These are phyloP conservation scores for Debaryomyces psychrophilus DNA, from an alignment of 1,139 yeast genomes.

Conservation along the genomic window DNA sequence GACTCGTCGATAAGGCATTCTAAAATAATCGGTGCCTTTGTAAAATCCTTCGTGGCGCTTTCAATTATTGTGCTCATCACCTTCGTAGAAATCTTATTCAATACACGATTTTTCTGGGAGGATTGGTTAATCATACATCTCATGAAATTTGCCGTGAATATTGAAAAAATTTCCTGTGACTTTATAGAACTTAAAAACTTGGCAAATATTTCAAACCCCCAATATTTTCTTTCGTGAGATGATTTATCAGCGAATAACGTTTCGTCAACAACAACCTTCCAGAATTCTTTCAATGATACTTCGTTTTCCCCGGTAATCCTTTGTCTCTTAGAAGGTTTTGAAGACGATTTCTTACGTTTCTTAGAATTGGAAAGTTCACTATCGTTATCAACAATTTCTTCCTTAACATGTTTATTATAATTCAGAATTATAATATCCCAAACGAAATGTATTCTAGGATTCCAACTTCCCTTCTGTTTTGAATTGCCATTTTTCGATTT, in stretches of 20 bases:
- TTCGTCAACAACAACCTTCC: conserved; percentile 81
- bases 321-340: conserved; percentile 37
- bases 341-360: conserved; percentile 34
- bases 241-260: conserved; percentile 74
- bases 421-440: conserved; percentile 69
- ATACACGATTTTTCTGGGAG: conserved; percentile 62
- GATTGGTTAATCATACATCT: conserved; percentile 80
- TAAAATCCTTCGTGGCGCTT: conserved; percentile 37
- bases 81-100: conserved; percentile 67
- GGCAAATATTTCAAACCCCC: conserved; percentile 79
- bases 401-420: conserved; percentile 28
- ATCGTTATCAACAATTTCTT: conserved; percentile 15
- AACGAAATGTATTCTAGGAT: conserved; percentile 77
- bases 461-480: conserved; percentile 71
- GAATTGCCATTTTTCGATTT: conserved; percentile 21
- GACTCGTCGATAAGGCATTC: conserved; percentile 51
- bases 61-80: conserved; percentile 49
- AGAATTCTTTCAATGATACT: conserved; percentile 66
- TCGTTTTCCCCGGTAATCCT: conserved; percentile 22
- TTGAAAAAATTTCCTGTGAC: conserved; percentile 32
- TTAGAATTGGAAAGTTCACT: conserved; percentile 23
- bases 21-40: conserved; percentile 52
- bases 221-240: conserved; percentile 82
- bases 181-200: conserved; percentile 44
- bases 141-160: conserved; percentile 73